Base-by-base conservation (phyloP, 371 early-diverging fungal genomes). In the Mortierella sp. region DNA sequence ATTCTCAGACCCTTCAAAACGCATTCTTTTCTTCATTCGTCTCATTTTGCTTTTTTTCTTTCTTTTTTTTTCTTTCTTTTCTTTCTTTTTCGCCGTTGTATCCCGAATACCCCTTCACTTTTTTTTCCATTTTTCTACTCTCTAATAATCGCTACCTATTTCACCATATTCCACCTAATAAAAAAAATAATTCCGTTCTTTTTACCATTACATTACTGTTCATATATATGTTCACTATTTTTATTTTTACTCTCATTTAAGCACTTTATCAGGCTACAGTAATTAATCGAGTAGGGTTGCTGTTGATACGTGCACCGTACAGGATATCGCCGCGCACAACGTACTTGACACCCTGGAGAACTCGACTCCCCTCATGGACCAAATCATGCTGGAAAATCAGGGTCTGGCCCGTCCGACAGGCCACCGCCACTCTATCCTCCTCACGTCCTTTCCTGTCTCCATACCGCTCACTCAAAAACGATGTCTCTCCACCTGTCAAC, bases 341-440 rank as follows among this genome's bases (percentile, higher is more conserved):
- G 76, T 89, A 89, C 77, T 89, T 89, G 45, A 58, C 55, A 0
- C 89, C 89, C 28, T 74, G 68, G 4, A 78, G 13, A 48, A 89
- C 81, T 45, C 45, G 48, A 26, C 85, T 84, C 10, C 89, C 89
- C 74, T 89, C 88, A 75, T 89, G 89, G 16, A 80, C 65, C 47
- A 89, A 50, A 70, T 75, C 52, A 83, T 91, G 91, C 58, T 88
- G 88, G 77, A 91, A 91, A 31, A 91, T 65, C 68, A 91, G 45
- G 21, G 80, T 79, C 78, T 81, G 82, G 9, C 91, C 91, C n/a
- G 76, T 38, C 58, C 75, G 74, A 8, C 80, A 87, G 6, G 38
- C 13, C 52, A 84, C 84, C 7, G 50, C 79, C 47, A 89, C 73
- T 38, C 58, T 34, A 58, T 47, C 58, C 10, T 6, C 55, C 11